Base-by-base conservation (phyloP, 108 stramenopile species). In the Pseudonitzschia multiseries region DNA sequence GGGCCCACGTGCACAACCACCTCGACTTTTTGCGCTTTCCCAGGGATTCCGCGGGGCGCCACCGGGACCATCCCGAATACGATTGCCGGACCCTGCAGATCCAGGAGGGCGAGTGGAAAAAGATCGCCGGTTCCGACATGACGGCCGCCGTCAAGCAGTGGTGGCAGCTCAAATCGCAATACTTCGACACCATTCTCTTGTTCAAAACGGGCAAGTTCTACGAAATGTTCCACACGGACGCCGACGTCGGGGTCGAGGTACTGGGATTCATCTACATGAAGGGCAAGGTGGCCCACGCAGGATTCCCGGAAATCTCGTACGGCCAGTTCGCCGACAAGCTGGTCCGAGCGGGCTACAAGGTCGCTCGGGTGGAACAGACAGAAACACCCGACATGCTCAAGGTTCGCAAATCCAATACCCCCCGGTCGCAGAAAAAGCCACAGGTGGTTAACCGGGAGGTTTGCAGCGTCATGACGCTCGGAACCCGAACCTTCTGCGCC, bases 201-300 rank as follows among this genome's bases (percentile, higher is more conserved):
- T 99, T 99, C 90, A 99, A 99, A 83, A 97, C 98, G 27, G 99
- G 99, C 31, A 96, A 96, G 76, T 96, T 96, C 70, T 96, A 96
- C 83, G 96, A 97, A 83, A 71, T 84, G 70, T 84, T 78, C 62
- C 83, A 84, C 77, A 87, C 96, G 76, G 99, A 99, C 74, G 97
- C 99, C 26, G 99, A 99, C 74, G 82, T 98, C 9, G 98, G 92
- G 36, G 96, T 96, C 44, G 61, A 82, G 51, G 86, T 94, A n/a
- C 69, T 94, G 51, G 92, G 87, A 32, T 84, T 97, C 59, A 80
- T 80, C 36, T 99, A 99, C 84, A 99, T 99, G 99, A 99, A 98
- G 91, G 93, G 93, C 12, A 68, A 81, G 21, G 75, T 87, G 62
- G 99, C 97, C 12, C 99, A 99, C 86, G 82, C 91, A 4, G 98